A percentile compares a stretch with the other conserved stretches of the same genome.
These are phyloP conservation scores for Cystoisospora suis DNA, from an alignment of 169 alveolate genomes.

Conservation along the genomic window DNA sequence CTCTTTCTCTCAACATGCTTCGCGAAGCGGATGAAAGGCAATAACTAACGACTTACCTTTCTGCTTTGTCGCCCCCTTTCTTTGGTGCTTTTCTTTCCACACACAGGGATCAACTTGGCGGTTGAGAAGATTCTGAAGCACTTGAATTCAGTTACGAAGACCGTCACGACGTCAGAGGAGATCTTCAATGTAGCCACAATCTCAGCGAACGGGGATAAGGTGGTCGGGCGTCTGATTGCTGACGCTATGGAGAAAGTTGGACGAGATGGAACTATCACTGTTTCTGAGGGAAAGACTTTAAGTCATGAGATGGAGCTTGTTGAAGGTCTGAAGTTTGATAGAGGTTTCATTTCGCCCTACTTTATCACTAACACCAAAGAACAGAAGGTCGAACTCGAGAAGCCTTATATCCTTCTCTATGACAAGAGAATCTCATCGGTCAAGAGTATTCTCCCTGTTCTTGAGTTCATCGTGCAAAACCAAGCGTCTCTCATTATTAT, in stretches of 20 bases:
- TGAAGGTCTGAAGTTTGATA: constrained; percentile 97
- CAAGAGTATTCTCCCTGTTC: constrained; percentile 91
- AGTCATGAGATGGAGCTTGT: constrained; percentile 97
- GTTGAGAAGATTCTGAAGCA: constrained; percentile 84
- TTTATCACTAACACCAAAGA: constrained; percentile 96
- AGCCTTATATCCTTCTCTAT: constrained; percentile 93
- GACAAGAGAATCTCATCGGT: constrained; percentile 95
- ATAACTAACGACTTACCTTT: not conserved
- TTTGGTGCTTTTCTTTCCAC: not conserved
- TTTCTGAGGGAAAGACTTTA: constrained; percentile 97
- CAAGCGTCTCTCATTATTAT: constrained; percentile 94
- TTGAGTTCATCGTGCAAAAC: constrained; percentile 94
- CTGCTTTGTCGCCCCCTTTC: not conserved
- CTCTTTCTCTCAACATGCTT: not conserved
- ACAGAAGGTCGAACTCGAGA: constrained; percentile 91
- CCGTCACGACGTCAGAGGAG: constrained; percentile 85
- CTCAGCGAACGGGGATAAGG: constrained; percentile 97
- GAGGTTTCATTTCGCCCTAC: constrained; percentile 99
- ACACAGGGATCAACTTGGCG: constrained; percentile 90
- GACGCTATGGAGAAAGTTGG: constrained; percentile 97
- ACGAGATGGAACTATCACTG: constrained; percentile 97
- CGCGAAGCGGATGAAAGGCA: not conserved
- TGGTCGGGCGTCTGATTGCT: constrained; percentile 95
- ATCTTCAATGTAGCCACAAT: constrained; percentile 95
- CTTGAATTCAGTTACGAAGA: constrained; percentile 81